Base-by-base conservation (phyloP, 768 basidiomycete species). In the Naganishia kalamii region DNA sequence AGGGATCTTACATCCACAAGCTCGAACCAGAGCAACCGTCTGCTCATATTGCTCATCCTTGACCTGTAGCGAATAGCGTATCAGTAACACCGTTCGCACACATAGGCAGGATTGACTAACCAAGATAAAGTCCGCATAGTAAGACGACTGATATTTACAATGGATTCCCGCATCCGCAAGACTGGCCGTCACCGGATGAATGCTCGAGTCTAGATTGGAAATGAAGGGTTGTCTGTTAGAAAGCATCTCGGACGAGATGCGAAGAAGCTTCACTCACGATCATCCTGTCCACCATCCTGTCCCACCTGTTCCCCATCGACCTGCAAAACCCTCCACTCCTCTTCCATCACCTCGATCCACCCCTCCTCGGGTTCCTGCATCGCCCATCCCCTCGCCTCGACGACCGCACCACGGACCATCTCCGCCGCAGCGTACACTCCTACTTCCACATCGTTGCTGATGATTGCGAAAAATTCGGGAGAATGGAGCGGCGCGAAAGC, bases 111-210 rank as follows among this genome's bases (percentile, higher is more conserved):
- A 5, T 13, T 32, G 8, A 32, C 51, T 52, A 10, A 57, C 54
- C 12, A 57, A 23, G 1, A 57, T 37, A 40, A 57, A 57, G 40
- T 57, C 54, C 2, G 54, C 54, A 25, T 57, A 57, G 13, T 57
- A 57, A 19, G 54, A 57, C 6, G 54, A 57, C 21, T 57, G 54
- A 15, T 57, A 57, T 35, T 57, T 57, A 27, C 54, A 57, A 19
- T 35, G 32, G 17, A 57, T 57, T n/a, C 54, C 54, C 19, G 35
- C 54, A 11, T 57, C 21, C 3, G 54, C 54, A 19, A 57, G 54
- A 4, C 23, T 35, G 1, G 54, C 37, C 37, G 54, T 40, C 8
- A 57, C 54, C 3, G 54, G 35, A 57, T 27, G 25, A 6, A 57
- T 57, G 35, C 37, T 57, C 0, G 54, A 57, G 21, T 41, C 54